Base-by-base conservation (phyloP, 2,329 filamentous ascomycete species). In the Alternaria arbusti region DNA sequence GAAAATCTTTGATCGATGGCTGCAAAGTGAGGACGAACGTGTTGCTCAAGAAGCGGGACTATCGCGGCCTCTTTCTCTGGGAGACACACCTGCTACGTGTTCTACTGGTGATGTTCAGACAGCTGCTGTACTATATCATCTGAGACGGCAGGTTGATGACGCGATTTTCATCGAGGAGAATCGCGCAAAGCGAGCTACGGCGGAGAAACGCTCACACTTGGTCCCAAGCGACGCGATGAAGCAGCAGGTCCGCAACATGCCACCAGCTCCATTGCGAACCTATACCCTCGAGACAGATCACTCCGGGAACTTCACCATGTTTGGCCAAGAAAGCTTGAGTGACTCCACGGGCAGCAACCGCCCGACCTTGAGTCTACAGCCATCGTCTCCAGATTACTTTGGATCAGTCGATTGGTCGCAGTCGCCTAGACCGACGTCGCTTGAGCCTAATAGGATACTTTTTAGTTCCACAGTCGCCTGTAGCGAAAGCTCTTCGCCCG, bases 111-210 rank as follows among this genome's bases (percentile, higher is more conserved):
- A 78, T 64, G 65, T 64, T 6, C 70, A 75, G 36, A 74, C 70
- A 1, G 74, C 72, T 43, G 71, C 71, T 8, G 69, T 72, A 12
- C 56, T 77, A 3, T 73, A 75, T 43, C 75, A 73, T 32, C 56
- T 77, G 9, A 65, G 71, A 44, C 64, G 70, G 45, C 73, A 78
- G 47, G 61, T 77, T 6, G 75, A 78, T 50, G 74, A 76, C 51
- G 74, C 74, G 4, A 73, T 77, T 9, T 49, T 71, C 20, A 69
- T 78, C 10, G 71, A 75, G 54, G 75, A 78, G 47, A 78, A 77
- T 46, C 72, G 74, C 11, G 68, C 67, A 40, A 78, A 78, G 61
- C 60, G 75, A 12, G 58, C 64, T 1, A 70, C 71, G 9, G 63
- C 68, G 1, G 75, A 74, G 23, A 69, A 65, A 44, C 65, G 74